These are phyloP conservation scores for Chernovozyma aurita DNA, from an alignment of 1,139 yeast species.

Conservation along the genomic window DNA sequence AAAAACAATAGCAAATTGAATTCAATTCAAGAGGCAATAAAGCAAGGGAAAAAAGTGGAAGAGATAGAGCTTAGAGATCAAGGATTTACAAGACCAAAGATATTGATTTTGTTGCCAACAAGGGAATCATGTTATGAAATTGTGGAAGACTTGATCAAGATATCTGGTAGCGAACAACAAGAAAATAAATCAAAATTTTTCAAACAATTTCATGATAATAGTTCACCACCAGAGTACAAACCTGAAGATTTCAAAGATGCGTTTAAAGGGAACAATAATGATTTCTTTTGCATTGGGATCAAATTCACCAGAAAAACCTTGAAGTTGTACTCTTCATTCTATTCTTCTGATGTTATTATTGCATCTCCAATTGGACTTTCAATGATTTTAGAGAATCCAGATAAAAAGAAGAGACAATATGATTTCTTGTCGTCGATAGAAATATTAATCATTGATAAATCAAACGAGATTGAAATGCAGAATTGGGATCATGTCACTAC, in stretches of 20 bases:
- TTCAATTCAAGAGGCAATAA: constrained; percentile 38
- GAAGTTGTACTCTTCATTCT: constrained; percentile 79
- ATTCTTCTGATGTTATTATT: constrained; percentile 77
- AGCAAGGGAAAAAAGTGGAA: constrained; percentile 35
- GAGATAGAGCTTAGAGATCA: constrained; percentile 77
- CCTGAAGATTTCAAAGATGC: constrained; percentile 79
- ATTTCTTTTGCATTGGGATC: constrained; percentile 83
- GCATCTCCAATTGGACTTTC: constrained; percentile 93
- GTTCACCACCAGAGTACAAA: constrained; percentile 52
- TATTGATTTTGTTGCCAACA: constrained; percentile 77
- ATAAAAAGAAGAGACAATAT: constrained; percentile 50
- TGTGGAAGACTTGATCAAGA: constrained; percentile 55
- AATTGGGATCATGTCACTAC: constrained; percentile 84
- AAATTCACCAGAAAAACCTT: constrained; percentile 86
- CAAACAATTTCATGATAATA: constrained; percentile 61
- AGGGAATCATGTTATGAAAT: constrained; percentile 72
- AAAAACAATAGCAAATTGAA: constrained; percentile 65
- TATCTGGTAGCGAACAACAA: constrained; percentile 68
- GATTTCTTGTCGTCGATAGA: constrained; percentile 91
- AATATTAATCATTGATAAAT: constrained; percentile 70
- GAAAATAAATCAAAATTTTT: constrained; percentile 78
- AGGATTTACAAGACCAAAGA: constrained; percentile 93
- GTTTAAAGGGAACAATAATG: constrained; percentile 88
- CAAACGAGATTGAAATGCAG: constrained; percentile 87
- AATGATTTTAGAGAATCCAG: constrained; percentile 66